These are phyloP conservation scores for Williopsis jadinii DNA, from an alignment of 1,139 yeast species.

Conservation along the genomic window DNA sequence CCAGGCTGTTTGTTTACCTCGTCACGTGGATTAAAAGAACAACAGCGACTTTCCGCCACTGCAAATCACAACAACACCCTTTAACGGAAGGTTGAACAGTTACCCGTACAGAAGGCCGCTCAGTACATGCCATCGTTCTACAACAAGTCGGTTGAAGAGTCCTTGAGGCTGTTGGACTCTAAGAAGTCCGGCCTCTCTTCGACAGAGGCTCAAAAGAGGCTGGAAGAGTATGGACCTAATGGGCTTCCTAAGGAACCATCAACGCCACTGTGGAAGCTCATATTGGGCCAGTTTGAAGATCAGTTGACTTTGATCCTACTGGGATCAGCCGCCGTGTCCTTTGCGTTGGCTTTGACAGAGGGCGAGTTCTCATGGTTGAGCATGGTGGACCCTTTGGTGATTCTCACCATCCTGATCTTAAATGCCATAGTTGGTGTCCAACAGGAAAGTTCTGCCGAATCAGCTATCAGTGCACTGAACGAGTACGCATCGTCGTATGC, in stretches of 20 bases:
- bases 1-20: too few species aligned
- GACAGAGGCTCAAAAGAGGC: constrained; percentile 9
- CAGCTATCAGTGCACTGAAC: constrained; percentile 32
- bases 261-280: constrained; percentile 28
- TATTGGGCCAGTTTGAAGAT: constrained; percentile 32
- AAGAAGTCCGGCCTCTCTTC: constrained; percentile 15
- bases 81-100: background rate
- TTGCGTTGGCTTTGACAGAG: constrained; percentile 27
- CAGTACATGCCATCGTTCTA: constrained; percentile 2
- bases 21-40: too few species aligned
- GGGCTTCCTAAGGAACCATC: constrained; percentile 27
- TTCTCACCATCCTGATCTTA: constrained; percentile 29
- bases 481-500: constrained; percentile 36
- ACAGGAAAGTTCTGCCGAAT: constrained; percentile 35
- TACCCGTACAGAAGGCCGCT: background rate
- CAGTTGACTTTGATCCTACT: constrained; percentile 31
- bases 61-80: background rate
- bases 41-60: too few species aligned
- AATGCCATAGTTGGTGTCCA: constrained; percentile 37
- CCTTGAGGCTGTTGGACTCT: constrained; percentile 9
- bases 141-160: constrained; percentile 6
- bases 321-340: constrained; percentile 32
- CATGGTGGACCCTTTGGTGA: constrained; percentile 33
- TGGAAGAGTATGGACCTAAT: constrained; percentile 18
- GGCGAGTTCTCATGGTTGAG: constrained; percentile 28